These are phyloP conservation scores for Amphirosellinia nigrospora DNA, from an alignment of 495 filamentous ascomycete species.

Conservation along the genomic window DNA sequence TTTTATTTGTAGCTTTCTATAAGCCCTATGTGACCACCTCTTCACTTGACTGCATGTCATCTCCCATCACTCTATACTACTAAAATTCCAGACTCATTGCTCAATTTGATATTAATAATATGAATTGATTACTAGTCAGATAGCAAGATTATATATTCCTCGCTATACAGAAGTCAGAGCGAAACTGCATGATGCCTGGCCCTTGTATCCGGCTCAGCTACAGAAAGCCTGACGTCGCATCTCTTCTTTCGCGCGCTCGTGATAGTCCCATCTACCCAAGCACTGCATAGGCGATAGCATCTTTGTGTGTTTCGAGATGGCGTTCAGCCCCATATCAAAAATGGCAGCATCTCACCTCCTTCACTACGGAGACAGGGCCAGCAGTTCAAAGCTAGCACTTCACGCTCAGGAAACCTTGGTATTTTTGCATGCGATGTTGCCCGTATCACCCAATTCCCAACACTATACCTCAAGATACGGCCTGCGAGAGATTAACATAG, in stretches of 20 bases:
- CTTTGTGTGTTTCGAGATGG: neutral
- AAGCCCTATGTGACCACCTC: no score
- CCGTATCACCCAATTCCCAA: neutral
- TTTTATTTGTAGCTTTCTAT: neutral
- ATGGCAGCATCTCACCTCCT: conserved; percentile 4
- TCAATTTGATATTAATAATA: neutral
- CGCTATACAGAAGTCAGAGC: neutral
- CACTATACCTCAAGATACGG: neutral
- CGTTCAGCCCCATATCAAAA: neutral
- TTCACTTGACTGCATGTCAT: no score
- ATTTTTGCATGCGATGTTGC: conserved; percentile 2
- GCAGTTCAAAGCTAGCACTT: neutral
- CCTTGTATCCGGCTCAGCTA: neutral
- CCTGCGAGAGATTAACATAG: neutral
- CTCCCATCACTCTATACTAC: no score
- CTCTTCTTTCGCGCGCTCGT: neutral
- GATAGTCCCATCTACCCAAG: neutral
- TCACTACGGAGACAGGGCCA: neutral
- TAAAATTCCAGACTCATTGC: no score
- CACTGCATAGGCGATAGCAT: neutral
- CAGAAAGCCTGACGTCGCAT: neutral
- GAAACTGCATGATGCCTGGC: neutral
- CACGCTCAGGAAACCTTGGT: neutral
- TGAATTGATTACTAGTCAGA: no score
- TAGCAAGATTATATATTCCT: neutral